Evolutionary conservation across 2,329 filamentous ascomycete genomes (phyloP).

Genomic region (Clonostachys rhizophaga): DNA sequence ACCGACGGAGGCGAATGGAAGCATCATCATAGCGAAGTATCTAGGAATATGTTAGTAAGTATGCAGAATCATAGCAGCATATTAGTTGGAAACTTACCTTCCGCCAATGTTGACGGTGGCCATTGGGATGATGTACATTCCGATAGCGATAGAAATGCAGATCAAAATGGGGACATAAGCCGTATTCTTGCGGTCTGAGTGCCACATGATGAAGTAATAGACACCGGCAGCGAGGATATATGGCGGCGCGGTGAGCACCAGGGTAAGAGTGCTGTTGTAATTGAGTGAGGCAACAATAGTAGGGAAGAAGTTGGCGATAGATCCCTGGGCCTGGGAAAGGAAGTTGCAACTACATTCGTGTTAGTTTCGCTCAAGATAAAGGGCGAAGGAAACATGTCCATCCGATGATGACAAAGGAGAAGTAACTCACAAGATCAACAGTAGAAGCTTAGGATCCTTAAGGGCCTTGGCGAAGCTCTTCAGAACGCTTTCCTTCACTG

Average conservation of each 20-base stretch:
- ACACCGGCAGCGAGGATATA: constrained; percentile 44
- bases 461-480: constrained; percentile 48
- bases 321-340: constrained; percentile 9
- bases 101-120: constrained; percentile 47
- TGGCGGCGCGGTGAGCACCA: constrained; percentile 53
- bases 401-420: too few species aligned
- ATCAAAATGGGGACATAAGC: constrained; percentile 24
- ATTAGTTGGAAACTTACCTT: constrained; percentile 1
- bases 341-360: constrained; percentile 19
- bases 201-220: constrained; percentile 24
- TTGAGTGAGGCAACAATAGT: constrained; percentile 47
- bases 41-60: not conserved
- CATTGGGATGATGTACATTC: constrained; percentile 48
- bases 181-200: constrained; percentile 28
- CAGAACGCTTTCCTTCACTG: constrained; percentile 46
- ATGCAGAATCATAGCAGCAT: too few species aligned
- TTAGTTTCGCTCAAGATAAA: too few species aligned
- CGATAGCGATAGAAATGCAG: constrained; percentile 22
- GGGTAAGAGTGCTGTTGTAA: constrained; percentile 43
- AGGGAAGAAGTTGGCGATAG: constrained; percentile 6
- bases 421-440: constrained; percentile 32
- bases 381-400: too few species aligned
- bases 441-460: constrained; percentile 51
- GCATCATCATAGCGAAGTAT: constrained; percentile 37
- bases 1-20: constrained; percentile 24